Base-by-base conservation (phyloP, 2,329 filamentous ascomycete genomes). In the Alternaria metachromatica region DNA sequence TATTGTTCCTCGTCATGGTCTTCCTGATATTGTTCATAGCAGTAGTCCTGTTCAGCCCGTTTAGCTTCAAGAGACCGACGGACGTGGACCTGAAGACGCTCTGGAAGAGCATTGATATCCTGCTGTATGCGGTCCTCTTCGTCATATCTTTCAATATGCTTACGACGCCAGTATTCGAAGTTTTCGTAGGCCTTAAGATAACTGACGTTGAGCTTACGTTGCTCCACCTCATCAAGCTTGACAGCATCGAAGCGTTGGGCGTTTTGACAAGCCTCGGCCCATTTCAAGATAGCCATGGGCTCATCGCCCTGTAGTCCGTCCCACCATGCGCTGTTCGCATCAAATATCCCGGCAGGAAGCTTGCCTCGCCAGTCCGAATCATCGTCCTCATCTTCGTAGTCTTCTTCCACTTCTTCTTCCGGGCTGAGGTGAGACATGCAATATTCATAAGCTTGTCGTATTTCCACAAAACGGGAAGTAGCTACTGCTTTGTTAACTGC, bases 381-480 rank as follows among this genome's bases (percentile, higher is more conserved):
- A 43, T 55, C 44, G 4, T 58, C 20, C 12, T 51, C 56, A 13
- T 51, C 56, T 5, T 20, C 18, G 18, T 48, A 20, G 11, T 48
- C 49, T 30, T 37, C 49, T 9, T n/a, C 28, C n/a, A 12, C 25
- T 20, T 41, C 25, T 10, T 13, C n/a, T 13, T 28, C 41, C n/a
- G 43, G 18, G 28, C 26, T 9, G 20, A 49, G 43, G 23, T 54
- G 20, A 33, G 28, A 48, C 28, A 63, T 15, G 12, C 60, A 58
- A 30, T 41, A 53, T n/a, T 63, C 49, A 30, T 58, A 63, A 11
- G 49, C 60, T 20, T 44, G n/a, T 28, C 49, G 55, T 6, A 63
- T 51, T 45, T 63, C 18, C 28, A 51, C 28, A 12, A 63, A 63
- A 13, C 43, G 20, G 21, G n/a, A 15, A n/a, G 55, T 63, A 18